Evolutionary conservation across 2,329 filamentous ascomycete species (phyloP), one percentile per base, ranked within the genome.

Genomic region (Atkinsonella hypoxylon): DNA sequence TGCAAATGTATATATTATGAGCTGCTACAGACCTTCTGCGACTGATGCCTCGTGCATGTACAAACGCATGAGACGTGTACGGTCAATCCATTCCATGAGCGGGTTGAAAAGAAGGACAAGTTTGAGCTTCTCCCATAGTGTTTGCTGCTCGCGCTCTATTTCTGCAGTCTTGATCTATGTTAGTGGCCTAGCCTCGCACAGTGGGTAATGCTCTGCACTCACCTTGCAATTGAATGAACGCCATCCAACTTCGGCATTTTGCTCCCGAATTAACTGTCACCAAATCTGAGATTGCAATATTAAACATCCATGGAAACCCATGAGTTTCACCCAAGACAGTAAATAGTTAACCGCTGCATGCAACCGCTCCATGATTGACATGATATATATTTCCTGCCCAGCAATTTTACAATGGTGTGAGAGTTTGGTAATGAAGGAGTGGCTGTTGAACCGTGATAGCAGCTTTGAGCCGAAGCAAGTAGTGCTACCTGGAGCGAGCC

Each of bases 91-190:
- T 59, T 69, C 68, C 7, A 58, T 64, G 1, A 66, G 42, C 2
- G 64, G 67, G 49, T 70, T 72, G 59, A 71, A 71, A 8, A 72
- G 61, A 0, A 71, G 22, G 4, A 70, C 54, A 5, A 72, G 57
- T 52, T 69, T 70, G 17, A 70, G 18, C 48, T 71, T 71, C 56
- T 71, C 68, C 50, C 57, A 57, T 18, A 71, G 57, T 0, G 66
- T 60, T 49, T 70, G 63, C 51, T 70, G 61, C 53, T 73, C 67
- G 20, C 67, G 65, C 50, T 62, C 62, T 22, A 62, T 56, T 51
- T 59, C 52, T 11, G 65, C 64, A 0, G 62, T 67, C 61, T 67
- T 18, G 10, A 36, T 15, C 34, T 12, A 36, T 36, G 15, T 36
- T 15, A 36, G 34, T 4, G 15, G 26, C 8, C 26, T 26, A 26